phyloP scores from a whole-genome alignment of 805 yeast genomes.

The Starmerella powellii region DNA sequence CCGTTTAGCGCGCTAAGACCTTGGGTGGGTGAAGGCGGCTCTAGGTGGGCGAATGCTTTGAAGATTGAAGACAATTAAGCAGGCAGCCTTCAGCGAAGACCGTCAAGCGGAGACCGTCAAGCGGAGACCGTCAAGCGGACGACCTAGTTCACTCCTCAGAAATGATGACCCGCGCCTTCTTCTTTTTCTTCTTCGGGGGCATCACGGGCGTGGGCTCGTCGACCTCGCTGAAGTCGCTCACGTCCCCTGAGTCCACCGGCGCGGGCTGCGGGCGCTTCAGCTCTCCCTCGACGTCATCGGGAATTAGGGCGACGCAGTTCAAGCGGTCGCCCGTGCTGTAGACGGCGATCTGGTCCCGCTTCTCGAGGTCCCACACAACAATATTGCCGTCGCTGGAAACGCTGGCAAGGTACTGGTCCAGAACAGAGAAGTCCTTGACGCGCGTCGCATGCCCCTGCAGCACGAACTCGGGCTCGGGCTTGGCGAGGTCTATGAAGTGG shows the following conservation, averaged over 20 bases:
- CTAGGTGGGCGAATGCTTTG: no score
- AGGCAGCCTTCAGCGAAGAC: no score
- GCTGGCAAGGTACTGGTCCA: constrained; percentile 49
- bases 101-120: no score
- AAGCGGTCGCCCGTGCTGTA: constrained; percentile 84
- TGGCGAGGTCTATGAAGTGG: constrained; percentile 37
- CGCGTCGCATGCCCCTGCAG: constrained; percentile 76
- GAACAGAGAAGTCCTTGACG: constrained; percentile 61
- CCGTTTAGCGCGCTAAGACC: no score
- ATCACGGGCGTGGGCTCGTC: constrained; percentile 10
- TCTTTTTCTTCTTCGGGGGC: constrained; percentile 20
- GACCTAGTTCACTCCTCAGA: constrained; percentile 2
- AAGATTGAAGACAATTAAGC: no score
- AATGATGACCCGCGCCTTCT: constrained; percentile 24
- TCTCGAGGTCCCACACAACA: constrained; percentile 71
- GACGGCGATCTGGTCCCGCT: constrained; percentile 72
- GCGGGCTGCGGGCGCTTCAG: constrained; percentile 51
- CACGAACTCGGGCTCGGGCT: constrained; percentile 36
- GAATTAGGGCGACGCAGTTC: constrained; percentile 62
- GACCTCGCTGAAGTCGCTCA: constrained; percentile 13
- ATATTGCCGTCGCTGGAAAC: constrained; percentile 89
- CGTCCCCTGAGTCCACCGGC: constrained; percentile 41
- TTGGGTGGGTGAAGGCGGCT: no score
- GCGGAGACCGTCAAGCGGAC: no score
- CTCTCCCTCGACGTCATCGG: constrained; percentile 65